These are phyloP conservation scores for Ceratobasidium sp. DNA, from an alignment of 1,284 basidiomycete species.

Conservation along the genomic window DNA sequence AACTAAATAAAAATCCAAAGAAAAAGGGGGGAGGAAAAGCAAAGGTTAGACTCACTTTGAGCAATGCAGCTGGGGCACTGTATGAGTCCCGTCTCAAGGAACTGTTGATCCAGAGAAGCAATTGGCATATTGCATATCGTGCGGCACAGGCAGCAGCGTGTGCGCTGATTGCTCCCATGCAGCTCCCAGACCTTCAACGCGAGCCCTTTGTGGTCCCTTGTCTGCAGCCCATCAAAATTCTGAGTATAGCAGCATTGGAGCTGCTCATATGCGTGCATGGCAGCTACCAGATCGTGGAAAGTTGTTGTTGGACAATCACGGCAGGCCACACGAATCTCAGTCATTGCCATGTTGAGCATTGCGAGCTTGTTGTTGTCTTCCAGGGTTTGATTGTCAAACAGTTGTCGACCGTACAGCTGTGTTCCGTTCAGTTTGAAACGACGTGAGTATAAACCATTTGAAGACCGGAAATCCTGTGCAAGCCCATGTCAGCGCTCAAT, in stretches of 20 bases:
- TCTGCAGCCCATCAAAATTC: constrained; percentile 27
- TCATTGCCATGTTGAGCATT: neutral
- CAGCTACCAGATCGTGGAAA: neutral
- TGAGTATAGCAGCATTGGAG: constrained; percentile 19
- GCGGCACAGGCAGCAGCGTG: neutral
- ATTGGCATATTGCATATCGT: neutral
- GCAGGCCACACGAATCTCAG: neutral
- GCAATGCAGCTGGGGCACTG: neutral
- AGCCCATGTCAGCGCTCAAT: too few relatives aligned
- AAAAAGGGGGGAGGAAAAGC: too few relatives aligned
- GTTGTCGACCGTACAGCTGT: neutral
- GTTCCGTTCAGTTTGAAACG: neutral
- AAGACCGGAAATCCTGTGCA: neutral
- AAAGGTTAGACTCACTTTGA: neutral
- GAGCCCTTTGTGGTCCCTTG: neutral
- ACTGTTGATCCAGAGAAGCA: neutral
- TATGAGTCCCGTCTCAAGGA: neutral
- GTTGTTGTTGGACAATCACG: neutral
- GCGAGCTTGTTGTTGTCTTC: neutral
- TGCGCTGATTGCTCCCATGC: constrained; percentile 15
- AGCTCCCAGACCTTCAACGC: neutral
- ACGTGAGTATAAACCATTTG: neutral
- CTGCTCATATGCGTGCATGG: neutral
- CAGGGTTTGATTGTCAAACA: constrained; percentile 1
- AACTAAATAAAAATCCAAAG: neutral